Base-by-base conservation (phyloP, 192 early-diverging fungal species). In the Radiomyces spectabilis region DNA sequence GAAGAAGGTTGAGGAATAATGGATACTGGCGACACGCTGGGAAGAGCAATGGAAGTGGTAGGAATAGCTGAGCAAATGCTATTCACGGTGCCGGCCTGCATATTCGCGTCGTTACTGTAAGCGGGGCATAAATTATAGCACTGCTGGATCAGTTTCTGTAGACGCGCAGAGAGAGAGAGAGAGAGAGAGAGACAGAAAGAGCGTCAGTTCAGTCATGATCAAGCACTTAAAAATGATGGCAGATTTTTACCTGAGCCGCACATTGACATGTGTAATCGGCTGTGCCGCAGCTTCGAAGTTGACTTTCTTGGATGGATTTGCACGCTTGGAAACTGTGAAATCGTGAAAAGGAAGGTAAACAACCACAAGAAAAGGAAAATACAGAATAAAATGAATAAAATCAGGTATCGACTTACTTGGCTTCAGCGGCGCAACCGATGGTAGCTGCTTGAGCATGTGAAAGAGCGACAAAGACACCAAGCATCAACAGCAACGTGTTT, bases 211-310 rank as follows among this genome's bases (percentile, higher is more conserved):
- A 37, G 13, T 13, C 8, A 2, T 44, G 6, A 26, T 10, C 15
- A 26, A 10, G 0, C 5, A 18, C 26, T 12, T 1, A 29, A 9
- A 9, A 41, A 13, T 10, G n/a, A 8, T 41, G 16, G 38, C 5
- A 16, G 10, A 25, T 16, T 40, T 8, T 38, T 37, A 45, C 42
- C 32, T 62, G 60, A 10, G 60, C 60, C 19, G 43, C 44, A 62
- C 60, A 62, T 62, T 62, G 60, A 13, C 60, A 62, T n/a, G 18
- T 37, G 25, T 62, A 62, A n/a, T 62, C 52, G 24, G 38, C 41
- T 9, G 60, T 51, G 10, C 60, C 60, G 26, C 60, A 62, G 8
- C 35, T 35, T 13, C 34, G 24, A 9, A 62, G 52, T 15, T 38
- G 26, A 6, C 33, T 41, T 18, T 48, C 45, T 42, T 62, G 22